A percentile compares a stretch with the other conserved stretches of the same genome.
Evolutionary conservation across 192 early-diverging fungal species (phyloP).

Genomic region (Entrophospora sp.): DNA sequence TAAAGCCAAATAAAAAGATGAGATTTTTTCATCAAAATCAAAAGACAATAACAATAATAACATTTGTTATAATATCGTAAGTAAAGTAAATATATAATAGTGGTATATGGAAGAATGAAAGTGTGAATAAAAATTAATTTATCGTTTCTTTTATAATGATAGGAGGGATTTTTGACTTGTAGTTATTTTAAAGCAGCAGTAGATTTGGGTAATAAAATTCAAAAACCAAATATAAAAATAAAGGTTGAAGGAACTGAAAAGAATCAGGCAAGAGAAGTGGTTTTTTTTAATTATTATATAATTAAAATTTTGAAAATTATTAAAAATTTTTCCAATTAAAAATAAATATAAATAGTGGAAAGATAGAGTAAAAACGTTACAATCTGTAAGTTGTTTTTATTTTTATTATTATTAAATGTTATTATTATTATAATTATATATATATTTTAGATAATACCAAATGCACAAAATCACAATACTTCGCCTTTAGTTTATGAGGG

Average conservation of each 20-base stretch:
- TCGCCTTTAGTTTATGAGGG: conserved; percentile 45
- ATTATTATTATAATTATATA: background rate
- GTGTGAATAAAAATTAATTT: too few relatives aligned
- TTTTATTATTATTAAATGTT: background rate
- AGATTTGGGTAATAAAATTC: conserved; percentile 25
- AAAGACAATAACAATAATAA: too few relatives aligned
- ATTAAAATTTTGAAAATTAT: background rate
- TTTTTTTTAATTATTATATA: background rate
- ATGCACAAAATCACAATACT: conserved; percentile 24
- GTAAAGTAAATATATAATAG: too few relatives aligned
- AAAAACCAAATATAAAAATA: conserved; percentile 8
- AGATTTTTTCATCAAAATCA: too few relatives aligned
- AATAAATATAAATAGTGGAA: background rate
- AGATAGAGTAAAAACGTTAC: conserved; percentile 1
- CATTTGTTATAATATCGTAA: too few relatives aligned
- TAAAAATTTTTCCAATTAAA: background rate
- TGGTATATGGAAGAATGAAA: too few relatives aligned
- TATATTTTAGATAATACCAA: conserved; percentile 9
- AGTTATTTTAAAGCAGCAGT: conserved; percentile 32
- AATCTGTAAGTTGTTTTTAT: background rate
- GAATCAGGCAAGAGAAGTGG: conserved; percentile 23
- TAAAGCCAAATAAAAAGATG: too few relatives aligned
- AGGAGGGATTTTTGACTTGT: conserved; percentile 39
- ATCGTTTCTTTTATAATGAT: background rate
- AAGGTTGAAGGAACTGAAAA: conserved; percentile 27